phyloP scores from a whole-genome alignment of 768 basidiomycete species.

The Chalciporus sphaerocephalus region DNA sequence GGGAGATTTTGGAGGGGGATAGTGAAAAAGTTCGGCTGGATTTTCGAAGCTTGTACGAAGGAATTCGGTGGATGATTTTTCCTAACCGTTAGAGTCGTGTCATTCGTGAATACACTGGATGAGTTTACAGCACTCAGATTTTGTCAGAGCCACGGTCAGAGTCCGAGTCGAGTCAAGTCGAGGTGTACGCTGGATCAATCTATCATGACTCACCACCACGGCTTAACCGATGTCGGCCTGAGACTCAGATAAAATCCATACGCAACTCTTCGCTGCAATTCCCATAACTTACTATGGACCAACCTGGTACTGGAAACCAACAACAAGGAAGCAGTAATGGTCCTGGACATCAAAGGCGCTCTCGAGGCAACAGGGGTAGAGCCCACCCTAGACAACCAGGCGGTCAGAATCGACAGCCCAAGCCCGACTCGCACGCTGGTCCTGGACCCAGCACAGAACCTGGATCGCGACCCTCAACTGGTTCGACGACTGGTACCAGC shows the following conservation, averaged over 20 bases:
- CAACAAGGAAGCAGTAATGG: conserved; percentile 4
- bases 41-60: conserved; percentile 38
- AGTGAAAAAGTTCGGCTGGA: conserved; percentile 12
- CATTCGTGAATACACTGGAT: not conserved
- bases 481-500: not conserved
- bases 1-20: conserved; percentile 16
- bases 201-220: too few species aligned
- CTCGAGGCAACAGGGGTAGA: conserved; percentile 5
- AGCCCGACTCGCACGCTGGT: not conserved
- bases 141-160: too few species aligned
- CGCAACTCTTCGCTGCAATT: not conserved
- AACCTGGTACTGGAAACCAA: not conserved
- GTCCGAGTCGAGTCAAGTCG: not conserved
- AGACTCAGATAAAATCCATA: conserved; percentile 1
- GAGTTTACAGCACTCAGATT: too few species aligned
- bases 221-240: too few species aligned
- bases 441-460: not conserved
- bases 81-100: conserved; percentile 35
- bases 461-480: not conserved
- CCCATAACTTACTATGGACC: conserved; percentile 9
- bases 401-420: not conserved
- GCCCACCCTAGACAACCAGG: not conserved
- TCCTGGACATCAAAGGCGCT: not conserved
- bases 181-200: too few species aligned
- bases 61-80: conserved; percentile 48